phyloP scores from a whole-genome alignment of 1,139 yeast species.

The Zygosaccharomyces sapae region DNA sequence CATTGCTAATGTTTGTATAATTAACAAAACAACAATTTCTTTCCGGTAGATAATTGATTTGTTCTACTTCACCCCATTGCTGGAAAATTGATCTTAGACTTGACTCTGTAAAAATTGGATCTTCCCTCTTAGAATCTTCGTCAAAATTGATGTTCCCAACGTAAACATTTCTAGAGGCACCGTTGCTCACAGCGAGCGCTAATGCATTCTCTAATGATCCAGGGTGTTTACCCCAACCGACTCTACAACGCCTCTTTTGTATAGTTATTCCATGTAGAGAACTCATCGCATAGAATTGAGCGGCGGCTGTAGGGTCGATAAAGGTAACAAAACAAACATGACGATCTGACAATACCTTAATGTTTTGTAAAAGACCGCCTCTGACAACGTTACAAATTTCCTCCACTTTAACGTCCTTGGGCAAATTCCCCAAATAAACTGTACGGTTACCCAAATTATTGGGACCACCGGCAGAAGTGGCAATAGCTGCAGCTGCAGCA shows the following conservation, averaged over 20 bases:
- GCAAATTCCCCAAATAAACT: slow-evolving; percentile 82
- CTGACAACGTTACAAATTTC: slow-evolving; percentile 92
- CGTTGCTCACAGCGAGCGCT: slow-evolving; percentile 80
- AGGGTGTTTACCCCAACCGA: slow-evolving; percentile 96
- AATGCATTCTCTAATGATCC: slow-evolving; percentile 83
- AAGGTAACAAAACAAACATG: slow-evolving; percentile 93
- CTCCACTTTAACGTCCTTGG: slow-evolving; percentile 79
- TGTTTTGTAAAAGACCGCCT: slow-evolving; percentile 81
- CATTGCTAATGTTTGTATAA: slow-evolving; percentile 80
- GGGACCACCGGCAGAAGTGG: slow-evolving; percentile 75
- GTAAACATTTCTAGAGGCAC: slow-evolving; percentile 89
- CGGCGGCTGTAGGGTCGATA: slow-evolving; percentile 87
- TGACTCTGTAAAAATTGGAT: slow-evolving; percentile 41
- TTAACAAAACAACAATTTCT: slow-evolving; percentile 91
- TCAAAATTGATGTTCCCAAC: slow-evolving; percentile 61
- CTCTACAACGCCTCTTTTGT: slow-evolving; percentile 74
- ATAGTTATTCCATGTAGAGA: slow-evolving; percentile 77
- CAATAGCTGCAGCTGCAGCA: slow-evolving; percentile 75
- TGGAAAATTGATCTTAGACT: slow-evolving; percentile 70
- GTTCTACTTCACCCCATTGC: slow-evolving; percentile 89
- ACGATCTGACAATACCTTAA: slow-evolving; percentile 71
- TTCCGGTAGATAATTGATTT: slow-evolving; percentile 77
- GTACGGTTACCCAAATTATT: slow-evolving; percentile 86
- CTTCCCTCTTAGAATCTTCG: slow-evolving; percentile 24
- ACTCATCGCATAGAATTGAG: slow-evolving; percentile 86